Conservation (phyloP, 2,329 filamentous ascomycete species). For the Alternaria ventricosa region DNA sequence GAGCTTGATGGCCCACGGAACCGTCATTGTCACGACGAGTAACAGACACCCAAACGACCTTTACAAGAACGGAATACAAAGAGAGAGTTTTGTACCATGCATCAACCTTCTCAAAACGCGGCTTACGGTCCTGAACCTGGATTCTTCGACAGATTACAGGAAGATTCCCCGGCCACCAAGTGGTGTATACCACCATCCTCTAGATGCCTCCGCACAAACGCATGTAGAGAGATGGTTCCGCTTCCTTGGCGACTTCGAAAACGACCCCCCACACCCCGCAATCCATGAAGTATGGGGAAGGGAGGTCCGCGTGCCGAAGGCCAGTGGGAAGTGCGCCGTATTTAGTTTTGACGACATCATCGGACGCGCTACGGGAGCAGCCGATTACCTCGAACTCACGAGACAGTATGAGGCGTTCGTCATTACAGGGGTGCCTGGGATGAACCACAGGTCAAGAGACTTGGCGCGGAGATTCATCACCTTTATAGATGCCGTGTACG, state of each 20-base stretch:
- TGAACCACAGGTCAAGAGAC: constrained; percentile 86
- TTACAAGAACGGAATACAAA: constrained; percentile 97
- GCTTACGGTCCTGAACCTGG: constrained; percentile 89
- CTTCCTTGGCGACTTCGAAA: constrained; percentile 84
- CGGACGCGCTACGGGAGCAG: constrained; percentile 84
- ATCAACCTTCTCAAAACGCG: constrained; percentile 88
- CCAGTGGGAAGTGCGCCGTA: constrained; percentile 85
- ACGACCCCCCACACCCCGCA: constrained; percentile 76
- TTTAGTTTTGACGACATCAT: constrained; percentile 95
- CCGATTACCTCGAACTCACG: constrained; percentile 93
- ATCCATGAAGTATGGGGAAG: constrained; percentile 91
- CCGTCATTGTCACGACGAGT: constrained; percentile 92
- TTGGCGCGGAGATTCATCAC: constrained; percentile 94
- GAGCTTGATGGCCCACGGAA: constrained; percentile 92
- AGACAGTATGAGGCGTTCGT: constrained; percentile 91
- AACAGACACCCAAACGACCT: constrained; percentile 96
- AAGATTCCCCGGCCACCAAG: constrained; percentile 93
- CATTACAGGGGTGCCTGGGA: constrained; percentile 87
- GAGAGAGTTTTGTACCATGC: constrained; percentile 92
- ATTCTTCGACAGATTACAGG: constrained; percentile 95
- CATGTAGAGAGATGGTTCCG: constrained; percentile 96
- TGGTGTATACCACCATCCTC: constrained; percentile 89
- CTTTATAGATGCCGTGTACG: constrained; percentile 96
- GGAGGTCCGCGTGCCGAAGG: constrained; percentile 83
- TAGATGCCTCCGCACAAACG: constrained; percentile 75